Evolutionary conservation across 2,329 filamentous ascomycete species (phyloP).

Genomic region (Claviceps sorghi): DNA sequence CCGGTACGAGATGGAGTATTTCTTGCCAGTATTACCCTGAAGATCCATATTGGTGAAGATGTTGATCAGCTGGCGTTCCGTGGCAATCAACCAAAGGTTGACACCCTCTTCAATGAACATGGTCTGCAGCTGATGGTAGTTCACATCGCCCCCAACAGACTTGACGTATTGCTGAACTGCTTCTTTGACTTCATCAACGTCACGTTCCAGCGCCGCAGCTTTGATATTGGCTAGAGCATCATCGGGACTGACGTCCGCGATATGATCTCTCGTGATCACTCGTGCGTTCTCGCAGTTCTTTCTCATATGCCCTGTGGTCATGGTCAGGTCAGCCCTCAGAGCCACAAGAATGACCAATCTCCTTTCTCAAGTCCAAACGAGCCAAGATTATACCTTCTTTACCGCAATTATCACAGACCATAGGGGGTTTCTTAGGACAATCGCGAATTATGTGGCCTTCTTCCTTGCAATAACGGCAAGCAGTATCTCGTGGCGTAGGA

Average conservation of each 20-base stretch:
- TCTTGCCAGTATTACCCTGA: slow-evolving; percentile 51
- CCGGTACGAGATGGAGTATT: slow-evolving; percentile 49
- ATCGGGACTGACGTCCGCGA: slow-evolving; percentile 36
- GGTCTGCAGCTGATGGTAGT: slow-evolving; percentile 45
- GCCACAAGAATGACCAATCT: not conserved
- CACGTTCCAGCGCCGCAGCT: slow-evolving; percentile 35
- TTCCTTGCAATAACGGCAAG: slow-evolving; percentile 33
- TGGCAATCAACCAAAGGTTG: slow-evolving; percentile 45
- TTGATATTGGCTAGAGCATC: slow-evolving; percentile 43
- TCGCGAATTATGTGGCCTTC: slow-evolving; percentile 42
- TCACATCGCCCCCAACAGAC: slow-evolving; percentile 36
- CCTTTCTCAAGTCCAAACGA: too few relatives aligned
- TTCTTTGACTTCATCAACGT: slow-evolving; percentile 49
- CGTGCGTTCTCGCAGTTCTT: slow-evolving; percentile 44
- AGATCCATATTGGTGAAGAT: slow-evolving; percentile 59
- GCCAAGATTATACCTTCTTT: slow-evolving; percentile 33
- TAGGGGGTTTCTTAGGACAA: slow-evolving; percentile 45
- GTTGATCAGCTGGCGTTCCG: slow-evolving; percentile 39
- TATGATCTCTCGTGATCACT: slow-evolving; percentile 37
- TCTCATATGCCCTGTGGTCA: slow-evolving; percentile 35
- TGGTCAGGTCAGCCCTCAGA: slow-evolving; percentile 10
- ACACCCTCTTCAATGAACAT: slow-evolving; percentile 41
- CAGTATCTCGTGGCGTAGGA: slow-evolving; percentile 17
- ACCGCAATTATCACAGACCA: slow-evolving; percentile 46
- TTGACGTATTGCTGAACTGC: slow-evolving; percentile 48